These are phyloP conservation scores for Arachis monticola DNA, from an alignment of 331 rosid genomes.

Conservation along the genomic window DNA sequence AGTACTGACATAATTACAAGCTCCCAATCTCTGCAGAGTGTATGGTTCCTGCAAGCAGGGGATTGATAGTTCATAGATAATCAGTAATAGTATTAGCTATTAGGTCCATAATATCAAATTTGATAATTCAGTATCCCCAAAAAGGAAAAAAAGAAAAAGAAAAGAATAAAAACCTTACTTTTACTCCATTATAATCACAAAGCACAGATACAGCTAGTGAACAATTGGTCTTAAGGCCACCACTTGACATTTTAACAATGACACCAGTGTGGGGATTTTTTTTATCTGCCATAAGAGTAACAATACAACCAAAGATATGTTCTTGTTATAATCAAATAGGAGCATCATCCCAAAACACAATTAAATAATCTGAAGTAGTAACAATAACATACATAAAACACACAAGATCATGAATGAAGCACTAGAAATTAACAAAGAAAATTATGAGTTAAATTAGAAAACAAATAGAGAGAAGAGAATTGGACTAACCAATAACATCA, in stretches of 20 bases:
- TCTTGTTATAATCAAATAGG: constrained; percentile 22
- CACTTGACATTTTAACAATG: constrained; percentile 73
- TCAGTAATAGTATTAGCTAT: background rate
- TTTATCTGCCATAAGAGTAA: constrained; percentile 62
- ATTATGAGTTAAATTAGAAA: constrained; percentile 25
- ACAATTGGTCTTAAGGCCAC: constrained; percentile 62
- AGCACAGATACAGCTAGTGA: constrained; percentile 84
- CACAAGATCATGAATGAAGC: constrained; percentile 27
- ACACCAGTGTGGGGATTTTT: constrained; percentile 77
- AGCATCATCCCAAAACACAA: constrained; percentile 30
- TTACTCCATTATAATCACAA: constrained; percentile 66
- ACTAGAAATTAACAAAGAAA: constrained; percentile 17
- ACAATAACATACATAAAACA: constrained; percentile 13
- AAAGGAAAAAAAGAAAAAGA: background rate
- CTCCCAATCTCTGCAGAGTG: constrained; percentile 62
- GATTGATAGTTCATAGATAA: constrained; percentile 33
- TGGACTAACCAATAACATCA: constrained; percentile 65
- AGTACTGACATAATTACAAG: constrained; percentile 81
- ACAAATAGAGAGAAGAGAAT: constrained; percentile 22
- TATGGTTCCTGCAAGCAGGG: constrained; percentile 68
- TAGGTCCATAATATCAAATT: constrained; percentile 26
- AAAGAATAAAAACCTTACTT: constrained; percentile 52
- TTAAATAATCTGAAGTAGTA: constrained; percentile 22
- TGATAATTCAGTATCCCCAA: constrained; percentile 13
- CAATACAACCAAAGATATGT: constrained; percentile 36